These are phyloP conservation scores for Dillenia turbinata DNA, from an alignment of 164 flowering plant genomes.

Conservation along the genomic window DNA sequence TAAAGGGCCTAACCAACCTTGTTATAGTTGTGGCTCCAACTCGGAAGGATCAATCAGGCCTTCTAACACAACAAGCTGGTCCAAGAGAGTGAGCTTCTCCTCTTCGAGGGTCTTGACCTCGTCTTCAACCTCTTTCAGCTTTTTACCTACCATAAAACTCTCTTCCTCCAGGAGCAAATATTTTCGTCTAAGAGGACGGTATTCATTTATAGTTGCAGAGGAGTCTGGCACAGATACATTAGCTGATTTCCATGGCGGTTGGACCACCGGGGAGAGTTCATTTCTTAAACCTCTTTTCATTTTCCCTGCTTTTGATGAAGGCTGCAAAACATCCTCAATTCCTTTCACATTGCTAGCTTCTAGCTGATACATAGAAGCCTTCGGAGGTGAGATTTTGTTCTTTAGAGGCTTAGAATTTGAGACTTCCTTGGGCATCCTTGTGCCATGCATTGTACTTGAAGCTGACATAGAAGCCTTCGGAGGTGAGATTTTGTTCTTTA, in stretches of 20 bases:
- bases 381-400: slow-evolving; percentile 30
- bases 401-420: slow-evolving; percentile 32
- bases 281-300: slow-evolving; percentile 41
- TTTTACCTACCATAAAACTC: slow-evolving; percentile 51
- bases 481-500: slow-evolving; percentile 37
- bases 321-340: slow-evolving; percentile 15
- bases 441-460: slow-evolving; percentile 41
- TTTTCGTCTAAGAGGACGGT: slow-evolving; percentile 63
- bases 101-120: slow-evolving; percentile 62
- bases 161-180: slow-evolving; percentile 78
- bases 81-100: slow-evolving; percentile 72
- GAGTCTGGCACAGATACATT: slow-evolving; percentile 67
- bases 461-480: slow-evolving; percentile 18
- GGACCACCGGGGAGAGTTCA: slow-evolving; percentile 32
- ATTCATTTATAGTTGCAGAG: slow-evolving; percentile 45
- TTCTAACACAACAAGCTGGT: slow-evolving; percentile 88
- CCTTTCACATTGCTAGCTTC: slow-evolving; percentile 31
- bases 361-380: slow-evolving; percentile 18
- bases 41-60: slow-evolving; percentile 85
- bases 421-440: slow-evolving; percentile 28
- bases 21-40: slow-evolving; percentile 21
- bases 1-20: too few species aligned
- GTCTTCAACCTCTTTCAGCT: slow-evolving; percentile 48
- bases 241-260: slow-evolving; percentile 46
- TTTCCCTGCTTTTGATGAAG: slow-evolving; percentile 22